Base-by-base conservation (phyloP, 768 basidiomycete genomes). In the Pholiota microspora region DNA sequence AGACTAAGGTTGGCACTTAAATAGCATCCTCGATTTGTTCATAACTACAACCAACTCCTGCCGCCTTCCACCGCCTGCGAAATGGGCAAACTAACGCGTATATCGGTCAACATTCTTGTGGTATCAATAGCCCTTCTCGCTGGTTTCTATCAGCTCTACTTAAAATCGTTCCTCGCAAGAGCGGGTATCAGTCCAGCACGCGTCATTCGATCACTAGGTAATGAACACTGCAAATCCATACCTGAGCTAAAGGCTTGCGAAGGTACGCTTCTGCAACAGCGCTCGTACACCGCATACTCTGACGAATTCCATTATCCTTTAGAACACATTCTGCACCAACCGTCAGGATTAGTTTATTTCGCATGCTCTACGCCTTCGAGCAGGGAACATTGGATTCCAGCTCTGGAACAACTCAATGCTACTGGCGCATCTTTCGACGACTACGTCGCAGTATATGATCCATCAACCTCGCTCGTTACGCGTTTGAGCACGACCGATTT, bases 191-290 rank as follows among this genome's bases (percentile, higher is more conserved):
- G 86, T 1, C 59, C 75, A 18, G 77, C 76, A 27, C 77, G 83
- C 25, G 62, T 64, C 31, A 59, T 84, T 9, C 61, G 75, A 45
- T 49, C 77, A 0, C 55, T 82, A 3, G 81, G 80, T 15, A 82
- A 82, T 61, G 59, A 64, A 0, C 55, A 76, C 29, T 88, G 88
- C 67, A 74, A 61, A 21, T 68, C 63, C 0, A 69, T 86, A 15
- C 74, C 78, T 5, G 75, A 79, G n/a, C 67, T 88, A 16, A 69
- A 82, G 55, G 87, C 85, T 21, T 89, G 87, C 59, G 86, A 89
- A 71, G 87, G 87, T 86, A 61, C 66, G 4, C 10, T 44, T 45
- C 12, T 49, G n/a, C n/a, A n/a, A n/a, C n/a, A n/a, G n/a, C n/a
- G 24, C 44, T 42, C 45, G 12, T 35, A 28, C 7, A 12, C 35